A percentile compares a stretch with the other conserved stretches of the same genome.
Conservation (phyloP, 2,329 filamentous ascomycete species). For the Fusarium hainanense region DNA sequence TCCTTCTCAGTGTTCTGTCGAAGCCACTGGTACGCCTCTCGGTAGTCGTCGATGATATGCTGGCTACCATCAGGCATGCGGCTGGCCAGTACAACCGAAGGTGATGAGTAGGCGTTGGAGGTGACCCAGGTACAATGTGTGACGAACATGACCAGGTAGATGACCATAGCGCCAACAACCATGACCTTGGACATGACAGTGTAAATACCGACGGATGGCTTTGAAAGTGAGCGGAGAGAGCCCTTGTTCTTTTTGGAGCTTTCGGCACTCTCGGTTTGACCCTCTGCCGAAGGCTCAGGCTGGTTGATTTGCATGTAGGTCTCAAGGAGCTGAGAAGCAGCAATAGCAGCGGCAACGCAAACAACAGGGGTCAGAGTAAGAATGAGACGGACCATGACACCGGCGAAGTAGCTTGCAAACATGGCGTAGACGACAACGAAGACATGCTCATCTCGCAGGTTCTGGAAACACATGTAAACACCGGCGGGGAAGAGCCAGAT, state of each 20-base stretch:
- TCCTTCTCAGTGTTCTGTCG: constrained; percentile 95
- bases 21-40: constrained; percentile 99
- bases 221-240: constrained; percentile 75
- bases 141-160: constrained; percentile 93
- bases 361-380: constrained; percentile 96
- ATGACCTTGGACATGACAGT: constrained; percentile 80
- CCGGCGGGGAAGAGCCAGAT: constrained; percentile 99
- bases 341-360: constrained; percentile 91
- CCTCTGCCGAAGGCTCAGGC: constrained; percentile 63
- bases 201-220: constrained; percentile 86
- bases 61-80: constrained; percentile 93
- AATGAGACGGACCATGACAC: constrained; percentile 99
- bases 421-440: constrained; percentile 98
- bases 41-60: constrained; percentile 99
- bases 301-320: constrained; percentile 78
- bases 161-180: constrained; percentile 76
- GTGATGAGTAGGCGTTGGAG: constrained; percentile 98
- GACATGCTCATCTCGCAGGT: constrained; percentile 93
- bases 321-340: constrained; percentile 87
- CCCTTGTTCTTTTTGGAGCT: constrained; percentile 65
- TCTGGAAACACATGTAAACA: constrained; percentile 97
- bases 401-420: constrained; percentile 96
- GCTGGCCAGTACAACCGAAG: constrained; percentile 94
- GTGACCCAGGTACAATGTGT: constrained; percentile 99
- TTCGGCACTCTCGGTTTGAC: constrained; percentile 58